Evolutionary conservation across 176 grass and related monocot species (phyloP).

Genomic region (Panicum miliaceum): DNA sequence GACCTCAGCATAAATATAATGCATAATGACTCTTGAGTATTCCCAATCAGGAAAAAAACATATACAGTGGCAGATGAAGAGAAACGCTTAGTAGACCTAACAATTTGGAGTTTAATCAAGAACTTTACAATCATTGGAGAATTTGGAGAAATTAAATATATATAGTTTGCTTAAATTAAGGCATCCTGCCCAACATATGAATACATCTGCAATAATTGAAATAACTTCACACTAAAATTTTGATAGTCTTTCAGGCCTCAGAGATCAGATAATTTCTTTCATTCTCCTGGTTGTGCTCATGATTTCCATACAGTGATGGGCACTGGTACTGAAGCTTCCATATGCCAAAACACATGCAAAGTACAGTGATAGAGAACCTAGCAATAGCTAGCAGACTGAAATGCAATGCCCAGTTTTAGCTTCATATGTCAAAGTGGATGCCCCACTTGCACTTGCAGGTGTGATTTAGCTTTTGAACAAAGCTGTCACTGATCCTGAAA

Average conservation of each 20-base stretch:
- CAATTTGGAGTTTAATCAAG: not conserved
- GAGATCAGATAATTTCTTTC: not conserved
- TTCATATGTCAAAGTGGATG: not conserved
- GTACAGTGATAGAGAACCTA: not conserved
- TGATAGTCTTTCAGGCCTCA: not conserved
- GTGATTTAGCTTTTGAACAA: not conserved
- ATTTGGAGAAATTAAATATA: not conserved
- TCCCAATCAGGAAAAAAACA: not conserved
- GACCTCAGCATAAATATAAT: not conserved
- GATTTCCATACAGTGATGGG: not conserved
- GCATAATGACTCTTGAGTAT: not conserved
- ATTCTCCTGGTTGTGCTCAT: not conserved
- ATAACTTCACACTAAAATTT: constrained; percentile 1
- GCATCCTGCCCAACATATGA: not conserved
- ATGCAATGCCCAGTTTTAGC: not conserved
- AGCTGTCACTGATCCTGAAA: not conserved
- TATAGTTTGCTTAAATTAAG: not conserved
- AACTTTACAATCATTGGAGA: not conserved
- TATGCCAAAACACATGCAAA: not conserved
- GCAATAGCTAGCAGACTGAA: not conserved
- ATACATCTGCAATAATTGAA: not conserved
- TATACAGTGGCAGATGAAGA: not conserved
- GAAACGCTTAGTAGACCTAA: not conserved
- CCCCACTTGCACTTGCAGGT: not conserved
- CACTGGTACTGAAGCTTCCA: not conserved